Evolutionary conservation across 1,139 yeast genomes (phyloP), one percentile per base, ranked within the genome.

Genomic region (Komagataea norvegica): DNA sequence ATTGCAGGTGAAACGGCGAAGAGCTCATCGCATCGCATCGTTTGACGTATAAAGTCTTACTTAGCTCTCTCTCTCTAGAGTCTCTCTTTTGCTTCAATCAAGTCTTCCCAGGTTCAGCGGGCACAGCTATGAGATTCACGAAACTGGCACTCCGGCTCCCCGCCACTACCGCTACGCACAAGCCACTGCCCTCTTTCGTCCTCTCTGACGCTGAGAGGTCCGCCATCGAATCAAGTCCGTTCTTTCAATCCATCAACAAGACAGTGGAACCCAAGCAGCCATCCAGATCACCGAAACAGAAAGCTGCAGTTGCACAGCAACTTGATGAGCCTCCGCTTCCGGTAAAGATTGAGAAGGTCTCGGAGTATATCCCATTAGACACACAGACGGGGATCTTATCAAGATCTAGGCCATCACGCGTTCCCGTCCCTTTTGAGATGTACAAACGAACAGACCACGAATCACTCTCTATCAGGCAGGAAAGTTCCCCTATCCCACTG

Each of bases 351-450:
- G 11, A 19, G 27, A 26, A n/a, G 11, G 10, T 28, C 9, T 16
- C 37, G 3, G 10, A 31, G 22, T 29, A 13, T 13, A 31, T 44
- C 4, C 47, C 47, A 1, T 10, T 44, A 1, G 25, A 29, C 7
- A 8, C n/a, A n/a, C 5, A 16, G 2, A 18, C 34, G 13, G 38
- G 39, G 1, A 25, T 11, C 5, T 25, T 42, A 4, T 11, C 38
- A 2, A 19, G 19, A 6, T 29, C 20, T 10, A 23, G 36, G 8
- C 42, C 40, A 0, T 6, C 17, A 5, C 7, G 16, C 8, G 13
- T 25, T 1, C 39, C 38, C 5, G 21, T 37, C 2, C 45, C 48
- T 4, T 41, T 45, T 23, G 37, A 37, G 10, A 22, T 34, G 10
- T 40, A 32, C 24, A 27, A 29, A 19, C 14, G 18, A 7, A 20